Conservation (phyloP, 495 filamentous ascomycete genomes). For the Aspergillus campestris region DNA sequence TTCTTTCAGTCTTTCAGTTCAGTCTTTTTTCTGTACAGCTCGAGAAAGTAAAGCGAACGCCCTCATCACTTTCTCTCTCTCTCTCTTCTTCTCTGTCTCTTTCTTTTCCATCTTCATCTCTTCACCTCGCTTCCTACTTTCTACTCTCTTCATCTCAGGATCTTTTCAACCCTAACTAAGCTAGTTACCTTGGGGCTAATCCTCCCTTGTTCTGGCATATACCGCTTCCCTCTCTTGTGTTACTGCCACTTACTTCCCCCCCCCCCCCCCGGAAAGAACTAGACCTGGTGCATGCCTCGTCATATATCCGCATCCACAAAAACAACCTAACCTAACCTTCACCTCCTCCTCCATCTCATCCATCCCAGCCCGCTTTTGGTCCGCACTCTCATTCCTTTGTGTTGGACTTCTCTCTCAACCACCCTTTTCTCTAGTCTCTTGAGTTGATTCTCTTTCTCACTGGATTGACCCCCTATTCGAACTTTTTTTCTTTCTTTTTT, state of each 20-base stretch:
- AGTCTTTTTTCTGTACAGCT: too few species aligned
- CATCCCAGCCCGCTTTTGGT: conserved; percentile 25
- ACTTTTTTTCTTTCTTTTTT: conserved; percentile 10
- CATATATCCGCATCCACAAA: conserved; percentile 34
- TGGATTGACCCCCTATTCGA: conserved; percentile 1
- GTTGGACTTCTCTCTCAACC: conserved; percentile 5
- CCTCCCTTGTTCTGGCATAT: conserved; percentile 11
- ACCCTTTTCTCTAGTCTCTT: conserved; percentile 2
- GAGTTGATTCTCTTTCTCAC: conserved; percentile 2
- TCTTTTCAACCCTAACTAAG: neutral
- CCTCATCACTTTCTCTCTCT: conserved; percentile 1
- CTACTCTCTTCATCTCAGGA: neutral
- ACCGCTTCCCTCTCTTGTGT: conserved; percentile 17
- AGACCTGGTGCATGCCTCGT: conserved; percentile 34
- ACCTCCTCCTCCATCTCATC: conserved; percentile 25
- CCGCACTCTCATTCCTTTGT: conserved; percentile 14
- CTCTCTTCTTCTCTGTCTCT: conserved; percentile 1
- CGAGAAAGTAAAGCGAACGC: neutral
- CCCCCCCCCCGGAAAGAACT: conserved; percentile 22
- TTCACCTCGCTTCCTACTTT: neutral
- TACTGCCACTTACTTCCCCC: conserved; percentile 4
- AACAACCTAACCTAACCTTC: conserved; percentile 32
- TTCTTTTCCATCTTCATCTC: neutral
- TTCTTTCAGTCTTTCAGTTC: too few species aligned
- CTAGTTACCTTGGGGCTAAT: neutral